Evolutionary conservation across 768 basidiomycete species (phyloP), one percentile per base, ranked within the genome.

Genomic region (Tulasnella sp.): DNA sequence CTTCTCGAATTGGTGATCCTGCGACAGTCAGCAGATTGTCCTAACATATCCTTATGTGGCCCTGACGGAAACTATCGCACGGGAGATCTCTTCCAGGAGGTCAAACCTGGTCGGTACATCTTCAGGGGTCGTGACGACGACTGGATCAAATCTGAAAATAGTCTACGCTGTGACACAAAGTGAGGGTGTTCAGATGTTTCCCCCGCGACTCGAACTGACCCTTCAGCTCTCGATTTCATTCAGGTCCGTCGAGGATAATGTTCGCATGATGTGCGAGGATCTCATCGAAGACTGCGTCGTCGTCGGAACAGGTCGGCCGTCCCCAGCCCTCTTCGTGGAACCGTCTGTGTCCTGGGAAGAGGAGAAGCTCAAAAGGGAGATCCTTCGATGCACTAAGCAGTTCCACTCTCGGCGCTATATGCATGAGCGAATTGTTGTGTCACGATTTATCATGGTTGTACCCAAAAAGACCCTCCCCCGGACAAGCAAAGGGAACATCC

Each of bases 91-190:
- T 89, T 88, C 74, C 77, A 80, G 66, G 81, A 86, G 69, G 73
- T 76, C 17, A 64, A 72, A 1, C 74, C 79, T 1, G 84, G 84
- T 0, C 72, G 71, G 65, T 88, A 83, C 67, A 67, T 80, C 48
- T 85, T 78, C 63, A 79, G 83, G 38, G 87, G 86, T 24, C 80
- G 87, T 43, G 80, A 86, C 62, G 86, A 89, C 65, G 86, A 89
- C 70, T 88, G 86, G 87, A 88, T 89, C 69, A 89, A 88, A 73
- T 83, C 82, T 41, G 83, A 86, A 67, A 85, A 80, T 67, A 83
- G 85, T 67, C 72, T 88, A 63, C 79, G 86, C 53, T 88, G 86
- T 66, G 86, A 89, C 66, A 87, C 87, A 51, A 82, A 80, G 77
- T 78, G 71, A 30, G 75, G 74, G 29, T 7, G 44, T 8, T 5